phyloP scores from a whole-genome alignment of 306 rosid species.

The Geum urbanum region DNA sequence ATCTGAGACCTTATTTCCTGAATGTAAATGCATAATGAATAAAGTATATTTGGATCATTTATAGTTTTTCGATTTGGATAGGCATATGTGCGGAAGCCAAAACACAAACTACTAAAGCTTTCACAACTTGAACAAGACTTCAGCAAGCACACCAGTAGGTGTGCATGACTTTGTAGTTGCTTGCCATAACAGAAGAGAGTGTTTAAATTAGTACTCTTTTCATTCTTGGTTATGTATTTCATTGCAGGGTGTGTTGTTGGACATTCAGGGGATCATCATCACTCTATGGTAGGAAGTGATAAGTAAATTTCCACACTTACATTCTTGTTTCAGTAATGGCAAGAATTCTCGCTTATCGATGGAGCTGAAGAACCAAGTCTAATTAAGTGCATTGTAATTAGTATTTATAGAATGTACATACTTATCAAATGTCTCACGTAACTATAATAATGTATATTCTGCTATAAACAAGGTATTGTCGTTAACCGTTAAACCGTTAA shows the following conservation, averaged over 20 bases:
- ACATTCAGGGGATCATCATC: conserved; percentile 41
- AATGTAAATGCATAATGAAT: conserved; percentile 19
- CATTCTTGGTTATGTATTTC: conserved; percentile 6
- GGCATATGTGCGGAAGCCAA: conserved; percentile 88
- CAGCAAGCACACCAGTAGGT: conserved; percentile 76
- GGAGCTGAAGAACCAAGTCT: background rate
- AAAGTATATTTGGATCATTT: conserved; percentile 37
- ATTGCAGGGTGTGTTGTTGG: conserved; percentile 47
- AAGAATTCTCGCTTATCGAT: background rate
- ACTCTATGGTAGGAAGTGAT: conserved; percentile 51
- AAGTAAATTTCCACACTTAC: background rate
- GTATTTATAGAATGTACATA: background rate
- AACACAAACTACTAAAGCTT: conserved; percentile 60
- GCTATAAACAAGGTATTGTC: no score
- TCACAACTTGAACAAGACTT: conserved; percentile 74
- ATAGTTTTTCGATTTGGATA: conserved; percentile 52
- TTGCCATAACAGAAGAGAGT: background rate
- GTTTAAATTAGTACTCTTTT: background rate
- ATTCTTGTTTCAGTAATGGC: background rate
- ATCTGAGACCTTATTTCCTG: background rate
- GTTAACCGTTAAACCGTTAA: no score
- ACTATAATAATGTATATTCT: no score
- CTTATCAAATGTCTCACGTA: background rate
- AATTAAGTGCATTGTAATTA: background rate
- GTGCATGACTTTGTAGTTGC: conserved; percentile 23